These are phyloP conservation scores for Podila verticillata DNA, from an alignment of 192 early-diverging fungal genomes.

Conservation along the genomic window DNA sequence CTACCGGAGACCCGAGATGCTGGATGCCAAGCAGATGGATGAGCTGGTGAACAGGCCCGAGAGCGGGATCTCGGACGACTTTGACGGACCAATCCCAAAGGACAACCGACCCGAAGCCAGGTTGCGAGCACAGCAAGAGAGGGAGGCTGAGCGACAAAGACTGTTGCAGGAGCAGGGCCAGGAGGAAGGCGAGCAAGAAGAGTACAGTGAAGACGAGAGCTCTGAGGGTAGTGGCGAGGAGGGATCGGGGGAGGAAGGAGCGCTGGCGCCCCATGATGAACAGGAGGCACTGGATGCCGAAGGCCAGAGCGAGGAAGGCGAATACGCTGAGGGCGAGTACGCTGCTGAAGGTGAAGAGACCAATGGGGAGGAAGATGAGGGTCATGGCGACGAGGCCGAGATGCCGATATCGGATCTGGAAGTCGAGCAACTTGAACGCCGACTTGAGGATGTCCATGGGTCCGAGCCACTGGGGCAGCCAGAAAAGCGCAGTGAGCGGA, in stretches of 20 bases:
- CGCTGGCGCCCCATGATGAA: background rate
- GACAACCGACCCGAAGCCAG: constrained; percentile 34
- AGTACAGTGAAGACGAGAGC: constrained; percentile 2
- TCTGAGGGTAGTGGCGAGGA: constrained; percentile 2
- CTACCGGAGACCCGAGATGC: constrained; percentile 42
- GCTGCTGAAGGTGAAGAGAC: constrained; percentile 9
- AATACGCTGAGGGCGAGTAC: background rate
- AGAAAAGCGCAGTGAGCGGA: too few species aligned
- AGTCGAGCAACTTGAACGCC: constrained; percentile 37
- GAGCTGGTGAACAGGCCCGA: constrained; percentile 38
- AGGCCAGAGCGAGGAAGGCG: background rate
- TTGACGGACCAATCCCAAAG: constrained; percentile 12
- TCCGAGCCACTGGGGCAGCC: too few species aligned
- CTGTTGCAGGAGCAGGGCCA: constrained; percentile 1
- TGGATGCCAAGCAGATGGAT: constrained; percentile 49
- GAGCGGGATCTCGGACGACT: constrained; percentile 15
- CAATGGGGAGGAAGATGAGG: background rate
- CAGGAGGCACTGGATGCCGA: constrained; percentile 5
- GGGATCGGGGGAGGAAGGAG: background rate
- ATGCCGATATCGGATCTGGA: constrained; percentile 33
- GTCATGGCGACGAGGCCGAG: constrained; percentile 29
- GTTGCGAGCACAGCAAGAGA: constrained; percentile 1
- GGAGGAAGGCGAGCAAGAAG: background rate
- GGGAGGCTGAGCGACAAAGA: background rate
- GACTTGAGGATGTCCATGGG: constrained; percentile 24